Base-by-base conservation (phyloP, 2,329 filamentous ascomycete species). In the Fusarium verrucosum region DNA sequence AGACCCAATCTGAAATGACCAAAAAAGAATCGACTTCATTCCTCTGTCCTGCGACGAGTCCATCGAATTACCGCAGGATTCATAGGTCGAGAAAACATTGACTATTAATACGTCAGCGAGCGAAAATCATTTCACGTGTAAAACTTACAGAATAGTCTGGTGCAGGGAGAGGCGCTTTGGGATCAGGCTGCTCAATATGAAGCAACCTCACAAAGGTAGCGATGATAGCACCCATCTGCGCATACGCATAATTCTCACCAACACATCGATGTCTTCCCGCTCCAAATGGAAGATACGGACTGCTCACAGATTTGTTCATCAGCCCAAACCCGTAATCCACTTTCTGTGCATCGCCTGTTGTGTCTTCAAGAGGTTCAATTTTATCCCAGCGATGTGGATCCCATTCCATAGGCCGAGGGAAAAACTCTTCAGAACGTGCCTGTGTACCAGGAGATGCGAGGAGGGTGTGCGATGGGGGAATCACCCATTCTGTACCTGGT, bases 251-350 rank as follows among this genome's bases (percentile, higher is more conserved):
- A 73, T 97, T 92, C 82, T 98, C 94, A 62, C 94, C 94, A 72
- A 97, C 97, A 79, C 94, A 98, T 59, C 94, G 85, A 79, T 97
- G 94, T 64, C 94, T 84, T 33, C 94, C 94, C n/a, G 94, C 94
- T 43, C 94, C 94, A 74, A 98, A 98, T 1, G 94, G 94, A 30
- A 98, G 84, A 76, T 97, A 98, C 0, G 94, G 94, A 26, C 91
- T 95, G 54, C 86, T 87, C 9, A 92, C 89, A 53, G 94, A 94
- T 82, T 97, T 97, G 81, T 86, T 93, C 69, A 97, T 91, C 51
- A 96, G 81, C 54, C 94, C 94, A 76, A 96, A 97, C n/a, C 94
- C 94, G 74, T 97, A 97, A 74, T 97, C 94, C 49, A 94, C 85
- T 77, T 91, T 92, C 78, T 89, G 90, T 69, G 88, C 84, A 70